phyloP scores from a whole-genome alignment of 495 filamentous ascomycete genomes.

The Pyronema omphalodes region DNA sequence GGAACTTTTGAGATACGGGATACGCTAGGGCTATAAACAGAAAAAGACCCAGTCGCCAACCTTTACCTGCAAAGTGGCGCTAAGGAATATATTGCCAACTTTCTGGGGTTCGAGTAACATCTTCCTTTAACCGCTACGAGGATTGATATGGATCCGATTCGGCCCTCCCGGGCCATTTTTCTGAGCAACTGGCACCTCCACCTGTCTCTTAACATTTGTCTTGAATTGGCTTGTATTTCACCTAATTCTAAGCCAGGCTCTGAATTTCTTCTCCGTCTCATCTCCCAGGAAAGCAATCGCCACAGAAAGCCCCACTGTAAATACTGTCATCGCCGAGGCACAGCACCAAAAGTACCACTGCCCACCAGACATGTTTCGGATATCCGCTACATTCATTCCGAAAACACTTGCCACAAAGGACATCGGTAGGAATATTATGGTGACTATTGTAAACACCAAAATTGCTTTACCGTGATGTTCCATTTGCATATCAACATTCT shows the following conservation, averaged over 20 bases:
- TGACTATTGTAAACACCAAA: conserved; percentile 25
- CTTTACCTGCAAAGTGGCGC: too few species aligned
- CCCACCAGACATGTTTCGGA: conserved; percentile 5
- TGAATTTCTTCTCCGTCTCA: neutral
- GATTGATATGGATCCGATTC: too few species aligned
- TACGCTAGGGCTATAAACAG: too few species aligned
- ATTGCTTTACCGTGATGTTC: conserved; percentile 18
- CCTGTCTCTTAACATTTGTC: too few species aligned
- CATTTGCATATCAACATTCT: conserved; percentile 1
- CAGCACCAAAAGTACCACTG: conserved; percentile 17
- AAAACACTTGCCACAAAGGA: conserved; percentile 24
- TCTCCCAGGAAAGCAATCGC: conserved; percentile 8
- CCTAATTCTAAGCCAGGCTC: neutral
- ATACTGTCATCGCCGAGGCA: conserved; percentile 8
- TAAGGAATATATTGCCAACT: too few species aligned
- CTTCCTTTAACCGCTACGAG: too few species aligned
- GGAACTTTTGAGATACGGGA: too few species aligned
- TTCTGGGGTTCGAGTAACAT: too few species aligned
- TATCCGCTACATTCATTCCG: conserved; percentile 21
- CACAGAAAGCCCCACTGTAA: conserved; percentile 1
- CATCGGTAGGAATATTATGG: conserved; percentile 26
- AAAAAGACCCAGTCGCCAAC: too few species aligned
- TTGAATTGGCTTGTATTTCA: neutral
- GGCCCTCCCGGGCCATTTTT: too few species aligned
- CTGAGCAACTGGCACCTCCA: too few species aligned